These are phyloP conservation scores for Lepraria neglecta DNA, from an alignment of 495 filamentous ascomycete genomes.

Conservation along the genomic window DNA sequence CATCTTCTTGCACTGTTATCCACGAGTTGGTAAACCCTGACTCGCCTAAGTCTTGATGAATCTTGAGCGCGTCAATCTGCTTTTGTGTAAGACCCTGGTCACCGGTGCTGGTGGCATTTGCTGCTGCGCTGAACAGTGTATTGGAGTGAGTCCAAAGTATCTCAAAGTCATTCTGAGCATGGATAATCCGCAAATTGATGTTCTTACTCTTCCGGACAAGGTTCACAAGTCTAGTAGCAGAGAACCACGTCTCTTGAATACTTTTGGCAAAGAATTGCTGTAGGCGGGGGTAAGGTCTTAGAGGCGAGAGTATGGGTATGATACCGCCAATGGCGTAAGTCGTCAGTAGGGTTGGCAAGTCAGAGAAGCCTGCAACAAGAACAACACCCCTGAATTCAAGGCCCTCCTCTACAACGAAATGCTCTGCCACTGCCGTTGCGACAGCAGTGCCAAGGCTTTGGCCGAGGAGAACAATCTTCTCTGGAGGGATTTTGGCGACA, in stretches of 20 bases:
- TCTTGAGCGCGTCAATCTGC: constrained; percentile 26
- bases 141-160: constrained; percentile 63
- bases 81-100: constrained; percentile 26
- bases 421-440: constrained; percentile 61
- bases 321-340: constrained; percentile 68
- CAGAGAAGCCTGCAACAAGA: constrained; percentile 72
- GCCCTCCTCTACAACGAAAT: constrained; percentile 39
- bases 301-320: constrained; percentile 71
- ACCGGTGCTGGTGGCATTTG: constrained; percentile 44
- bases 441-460: constrained; percentile 89
- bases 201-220: constrained; percentile 38
- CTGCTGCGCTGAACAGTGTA: constrained; percentile 49
- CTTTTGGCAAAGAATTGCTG: constrained; percentile 41
- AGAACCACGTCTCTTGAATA: constrained; percentile 54
- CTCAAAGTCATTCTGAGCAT: constrained; percentile 68
- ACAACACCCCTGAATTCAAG: constrained; percentile 62
- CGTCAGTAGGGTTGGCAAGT: constrained; percentile 61
- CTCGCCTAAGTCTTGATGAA: constrained; percentile 17
- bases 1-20: constrained; percentile 22
- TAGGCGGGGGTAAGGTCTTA: constrained; percentile 51
- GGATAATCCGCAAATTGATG: constrained; percentile 64
- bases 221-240: constrained; percentile 41
- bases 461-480: constrained; percentile 73
- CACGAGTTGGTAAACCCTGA: constrained; percentile 20
- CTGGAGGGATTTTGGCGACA: constrained; percentile 54